Base-by-base conservation (phyloP, 2,329 filamentous ascomycete species). In the Xylariaceae sp. region DNA sequence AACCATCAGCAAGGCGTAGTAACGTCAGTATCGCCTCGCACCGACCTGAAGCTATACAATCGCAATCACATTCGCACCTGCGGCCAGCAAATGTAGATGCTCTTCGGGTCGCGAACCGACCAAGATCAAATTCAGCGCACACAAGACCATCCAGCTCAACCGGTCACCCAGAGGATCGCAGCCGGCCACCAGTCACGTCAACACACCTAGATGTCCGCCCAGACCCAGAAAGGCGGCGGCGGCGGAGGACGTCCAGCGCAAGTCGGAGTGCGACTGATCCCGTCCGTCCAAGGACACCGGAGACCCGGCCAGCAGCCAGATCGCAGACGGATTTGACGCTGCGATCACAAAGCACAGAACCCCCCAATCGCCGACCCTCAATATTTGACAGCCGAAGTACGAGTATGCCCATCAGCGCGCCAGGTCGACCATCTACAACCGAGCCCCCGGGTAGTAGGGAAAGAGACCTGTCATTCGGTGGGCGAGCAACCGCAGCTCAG, bases 261-360 rank as follows among this genome's bases (percentile, higher is more conserved):
- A 66, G 69, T n/a, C 73, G 79, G 37, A 78, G 75, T 48, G 65
- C 72, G 6, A 81, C 76, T 4, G 62, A 73, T 2, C 72, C 76
- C 3, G 52, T 66, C 15, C 64, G 65, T 38, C 61, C 65, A 13
- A 61, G 67, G 2, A 59, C 69, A 31, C 56, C 68, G 19, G 67
- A 74, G 11, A 56, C 66, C 19, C 66, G 71, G 38, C 72, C 74
- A 32, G 74, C 78, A 11, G 69, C 76, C 17, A 74, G 77, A 17
- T 87, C 85, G 15, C 77, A 82, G 35, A 85, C 79, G 2, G 85
- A 89, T 55, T 65, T 89, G 8, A 63, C 65, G 2, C 47, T 69
- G 4, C 67, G 70, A 32, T 61, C 71, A 6, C 65, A 66, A 17
- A 62, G 61, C 8, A 56, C 63, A 12, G 70, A 71, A 18, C 51